Conservation (phyloP, 345 rosid genomes). For the Geranium brycei region DNA sequence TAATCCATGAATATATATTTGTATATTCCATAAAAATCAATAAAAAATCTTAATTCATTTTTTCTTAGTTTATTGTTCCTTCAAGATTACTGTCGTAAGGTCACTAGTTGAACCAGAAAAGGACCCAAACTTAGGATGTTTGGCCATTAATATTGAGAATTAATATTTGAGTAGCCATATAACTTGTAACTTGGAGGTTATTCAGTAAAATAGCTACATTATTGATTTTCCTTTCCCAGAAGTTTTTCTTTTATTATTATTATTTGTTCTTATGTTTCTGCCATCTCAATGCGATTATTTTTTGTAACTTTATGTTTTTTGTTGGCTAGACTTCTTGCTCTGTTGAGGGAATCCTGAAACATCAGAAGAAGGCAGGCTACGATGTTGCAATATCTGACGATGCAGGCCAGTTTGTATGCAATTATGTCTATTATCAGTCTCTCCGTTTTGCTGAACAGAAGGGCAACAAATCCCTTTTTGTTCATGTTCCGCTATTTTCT, state of each 20-base stretch:
- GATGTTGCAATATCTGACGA: slow-evolving; percentile 42
- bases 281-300: no score
- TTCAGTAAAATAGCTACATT: no score
- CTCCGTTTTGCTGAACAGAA: slow-evolving; percentile 55
- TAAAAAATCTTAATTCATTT: no score
- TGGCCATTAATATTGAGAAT: not conserved
- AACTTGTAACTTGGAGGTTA: no score
- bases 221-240: no score
- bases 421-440: slow-evolving; percentile 64
- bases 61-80: not conserved
- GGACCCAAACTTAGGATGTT: no score
- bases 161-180: not conserved
- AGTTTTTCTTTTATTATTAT: no score
- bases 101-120: not conserved
- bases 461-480: slow-evolving; percentile 59
- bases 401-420: slow-evolving; percentile 70
- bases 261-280: no score
- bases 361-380: slow-evolving; percentile 34
- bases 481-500: slow-evolving; percentile 64
- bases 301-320: slow-evolving; percentile 4
- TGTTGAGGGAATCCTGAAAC: slow-evolving; percentile 23
- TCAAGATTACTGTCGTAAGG: not conserved
- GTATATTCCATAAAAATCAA: no score
- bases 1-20: no score
- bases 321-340: slow-evolving; percentile 42